A percentile compares a stretch with the other conserved stretches of the same genome.
phyloP scores from a whole-genome alignment of 352 stramenopile species.

The Thalassiosira hispida region DNA sequence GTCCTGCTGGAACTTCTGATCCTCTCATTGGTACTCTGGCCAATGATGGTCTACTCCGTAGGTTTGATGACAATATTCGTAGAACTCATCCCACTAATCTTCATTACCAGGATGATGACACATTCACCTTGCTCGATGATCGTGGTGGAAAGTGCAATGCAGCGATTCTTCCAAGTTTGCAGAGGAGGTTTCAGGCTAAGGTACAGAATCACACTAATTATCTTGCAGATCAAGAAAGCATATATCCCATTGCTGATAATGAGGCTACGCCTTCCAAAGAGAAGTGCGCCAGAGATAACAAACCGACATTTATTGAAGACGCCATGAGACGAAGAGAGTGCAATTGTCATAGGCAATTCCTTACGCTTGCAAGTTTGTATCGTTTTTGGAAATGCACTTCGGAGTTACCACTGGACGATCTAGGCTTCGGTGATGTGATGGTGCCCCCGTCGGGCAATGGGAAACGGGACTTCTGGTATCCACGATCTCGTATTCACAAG shows the following conservation, averaged over 20 bases:
- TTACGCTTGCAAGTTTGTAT: constrained; percentile 90
- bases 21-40: constrained; percentile 88
- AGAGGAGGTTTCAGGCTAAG: constrained; percentile 41
- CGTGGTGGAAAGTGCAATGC: constrained; percentile 92
- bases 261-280: constrained; percentile 53
- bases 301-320: constrained; percentile 90
- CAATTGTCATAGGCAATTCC: constrained; percentile 90
- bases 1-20: constrained; percentile 92
- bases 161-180: constrained; percentile 38
- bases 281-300: constrained; percentile 92
- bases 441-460: constrained; percentile 47
- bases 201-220: constrained; percentile 87
- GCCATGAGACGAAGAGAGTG: constrained; percentile 91
- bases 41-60: constrained; percentile 88
- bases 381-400: constrained; percentile 93
- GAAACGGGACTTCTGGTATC: constrained; percentile 84
- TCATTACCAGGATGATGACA: constrained; percentile 90
- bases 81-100: constrained; percentile 71
- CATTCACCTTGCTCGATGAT: constrained; percentile 88
- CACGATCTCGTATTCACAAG: constrained; percentile 59
- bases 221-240: constrained; percentile 53
- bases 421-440: constrained; percentile 69
- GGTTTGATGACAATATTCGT: constrained; percentile 10
- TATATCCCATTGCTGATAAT: constrained; percentile 45
- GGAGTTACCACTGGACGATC: constrained; percentile 72